Percentiles rank a stretch among this genome's conserved stretches.
These are phyloP conservation scores for Grosmannia clavigera DNA, from an alignment of 2,329 filamentous ascomycete genomes.

Conservation along the genomic window DNA sequence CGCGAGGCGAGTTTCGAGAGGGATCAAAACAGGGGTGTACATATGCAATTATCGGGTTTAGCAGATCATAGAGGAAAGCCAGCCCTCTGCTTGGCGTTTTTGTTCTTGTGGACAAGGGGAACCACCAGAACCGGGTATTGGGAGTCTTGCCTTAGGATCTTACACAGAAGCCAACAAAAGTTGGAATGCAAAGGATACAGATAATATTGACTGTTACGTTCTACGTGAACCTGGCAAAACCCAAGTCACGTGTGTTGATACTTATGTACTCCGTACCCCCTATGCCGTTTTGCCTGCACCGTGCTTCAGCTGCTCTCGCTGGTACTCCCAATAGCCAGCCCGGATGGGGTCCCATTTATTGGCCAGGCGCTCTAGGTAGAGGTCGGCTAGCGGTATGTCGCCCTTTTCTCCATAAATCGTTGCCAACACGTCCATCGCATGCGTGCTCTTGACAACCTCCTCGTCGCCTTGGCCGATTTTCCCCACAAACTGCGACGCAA, in stretches of 20 bases:
- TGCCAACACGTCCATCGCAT: slow-evolving; percentile 59
- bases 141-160: neutral
- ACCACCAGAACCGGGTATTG: neutral
- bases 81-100: neutral
- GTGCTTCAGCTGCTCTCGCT: slow-evolving; percentile 31
- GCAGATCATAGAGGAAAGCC: neutral
- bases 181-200: neutral
- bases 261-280: neutral
- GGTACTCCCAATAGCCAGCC: slow-evolving; percentile 85
- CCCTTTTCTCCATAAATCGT: slow-evolving; percentile 51
- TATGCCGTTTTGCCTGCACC: neutral
- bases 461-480: slow-evolving; percentile 32
- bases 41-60: neutral
- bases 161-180: neutral
- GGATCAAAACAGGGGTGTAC: neutral
- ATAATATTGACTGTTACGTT: neutral
- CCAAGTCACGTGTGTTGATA: neutral
- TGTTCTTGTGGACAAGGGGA: neutral
- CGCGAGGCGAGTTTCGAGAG: too few species aligned
- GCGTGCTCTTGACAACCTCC: slow-evolving; percentile 47
- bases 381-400: slow-evolving; percentile 48
- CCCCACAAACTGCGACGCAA: slow-evolving; percentile 37
- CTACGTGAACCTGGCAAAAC: neutral
- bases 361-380: slow-evolving; percentile 61
- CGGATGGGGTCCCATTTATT: slow-evolving; percentile 86